Evolutionary conservation across 768 basidiomycete species (phyloP).

Genomic region (Rhizopogon salebrosus): DNA sequence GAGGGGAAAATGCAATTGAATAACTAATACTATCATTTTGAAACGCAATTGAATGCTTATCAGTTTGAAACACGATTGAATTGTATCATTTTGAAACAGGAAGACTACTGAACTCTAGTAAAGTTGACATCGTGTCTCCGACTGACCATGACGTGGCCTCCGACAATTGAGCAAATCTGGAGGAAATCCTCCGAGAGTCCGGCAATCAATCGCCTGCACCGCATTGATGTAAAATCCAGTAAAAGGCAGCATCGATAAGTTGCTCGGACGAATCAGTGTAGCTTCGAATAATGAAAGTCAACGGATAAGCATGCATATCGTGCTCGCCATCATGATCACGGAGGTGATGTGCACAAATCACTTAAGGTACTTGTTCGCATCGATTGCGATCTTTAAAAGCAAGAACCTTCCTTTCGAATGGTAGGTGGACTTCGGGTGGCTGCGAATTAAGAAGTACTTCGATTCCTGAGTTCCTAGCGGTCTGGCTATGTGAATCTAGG

Average conservation of each 20-base stretch:
- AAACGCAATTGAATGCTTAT: background rate
- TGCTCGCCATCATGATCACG: background rate
- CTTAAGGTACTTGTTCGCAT: background rate
- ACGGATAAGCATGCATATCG: background rate
- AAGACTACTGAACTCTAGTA: no score
- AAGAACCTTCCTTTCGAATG: background rate
- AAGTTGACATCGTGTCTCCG: background rate
- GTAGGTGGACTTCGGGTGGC: background rate
- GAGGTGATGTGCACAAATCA: background rate
- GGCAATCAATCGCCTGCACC: background rate
- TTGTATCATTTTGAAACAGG: no score
- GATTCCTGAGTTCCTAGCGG: background rate
- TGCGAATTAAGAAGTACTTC: background rate
- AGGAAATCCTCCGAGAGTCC: no score
- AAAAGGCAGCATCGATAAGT: background rate
- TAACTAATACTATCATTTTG: background rate
- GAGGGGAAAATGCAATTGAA: background rate
- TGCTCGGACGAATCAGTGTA: background rate
- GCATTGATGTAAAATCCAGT: background rate
- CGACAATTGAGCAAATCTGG: background rate
- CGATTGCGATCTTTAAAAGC: no score
- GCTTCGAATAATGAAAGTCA: background rate
- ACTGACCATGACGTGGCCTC: background rate
- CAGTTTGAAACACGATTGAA: background rate
- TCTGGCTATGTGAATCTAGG: background rate